Base-by-base conservation (phyloP, 495 filamentous ascomycete genomes). In the Cercophora samala region DNA sequence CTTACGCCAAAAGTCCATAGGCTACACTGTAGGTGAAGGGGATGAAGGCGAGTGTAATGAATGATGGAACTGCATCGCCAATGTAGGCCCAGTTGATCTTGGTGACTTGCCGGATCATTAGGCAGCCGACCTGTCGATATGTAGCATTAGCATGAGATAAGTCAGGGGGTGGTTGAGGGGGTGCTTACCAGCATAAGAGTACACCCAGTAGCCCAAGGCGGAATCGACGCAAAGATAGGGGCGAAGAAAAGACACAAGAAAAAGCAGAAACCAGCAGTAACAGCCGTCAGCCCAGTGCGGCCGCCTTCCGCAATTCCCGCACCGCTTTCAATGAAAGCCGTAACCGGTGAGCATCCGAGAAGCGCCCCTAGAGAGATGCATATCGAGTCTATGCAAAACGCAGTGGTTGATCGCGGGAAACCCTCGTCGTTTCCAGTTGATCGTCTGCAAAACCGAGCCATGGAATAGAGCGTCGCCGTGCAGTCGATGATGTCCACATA, bases 271-370 rank as follows among this genome's bases (percentile, higher is more conserved):
- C 91, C 91, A 0, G 90, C 86, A 51, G 85, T 83, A 65, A 91
- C 87, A 2, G 91, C 89, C 5, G 91, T 93, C 21, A 95, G 78
- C 8, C 91, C 91, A 0, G 91, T 93, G 61, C 87, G 86, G 0
- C 91, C 91, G 13, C 91, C 91, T 77, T 93, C 91, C 0, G 90
- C 88, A 71, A 93, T 93, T 58, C 91, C 91, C 6, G 91, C 90
- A 64, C 90, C 91, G 62, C 89, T 91, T 74, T 93, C 91, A 55
- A 95, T 88, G 74, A 92, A 95, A 23, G 90, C 90, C 1, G 91
- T 93, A 2, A 92, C 88, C 0, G 91, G 91, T 3, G 91, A 89
- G 37, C 81, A 84, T 19, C 91, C 91, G 59, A 95, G 83, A 23
- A 95, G 84, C 0, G 88, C 84, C 5, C 90, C 90, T 54, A 93